phyloP scores from a whole-genome alignment of 352 stramenopile genomes.

The Phytophthora agathidicida region DNA sequence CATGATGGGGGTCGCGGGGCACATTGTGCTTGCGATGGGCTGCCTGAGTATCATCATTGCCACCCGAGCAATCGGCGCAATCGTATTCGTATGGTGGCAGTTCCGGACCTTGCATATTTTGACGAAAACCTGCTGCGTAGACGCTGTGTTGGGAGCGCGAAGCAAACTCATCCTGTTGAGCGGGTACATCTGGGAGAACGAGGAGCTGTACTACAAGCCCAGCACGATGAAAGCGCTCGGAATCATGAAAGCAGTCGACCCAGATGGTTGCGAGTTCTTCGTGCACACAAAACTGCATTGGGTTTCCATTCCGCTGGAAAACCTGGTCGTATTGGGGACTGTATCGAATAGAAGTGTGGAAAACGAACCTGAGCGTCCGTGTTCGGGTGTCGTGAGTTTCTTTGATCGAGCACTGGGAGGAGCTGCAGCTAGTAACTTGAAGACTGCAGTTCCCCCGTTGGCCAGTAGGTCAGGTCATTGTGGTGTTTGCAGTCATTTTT shows the following conservation, averaged over 20 bases:
- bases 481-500: not conserved
- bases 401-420: slow-evolving; percentile 22
- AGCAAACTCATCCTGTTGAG: slow-evolving; percentile 30
- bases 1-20: slow-evolving; percentile 19
- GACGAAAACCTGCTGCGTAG: slow-evolving; percentile 18
- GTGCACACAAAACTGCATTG: slow-evolving; percentile 24
- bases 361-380: slow-evolving; percentile 1
- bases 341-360: slow-evolving; percentile 6
- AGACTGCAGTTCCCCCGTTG: not conserved
- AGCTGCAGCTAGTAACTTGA: not conserved
- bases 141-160: slow-evolving; percentile 16
- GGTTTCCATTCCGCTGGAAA: slow-evolving; percentile 3
- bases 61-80: slow-evolving; percentile 6
- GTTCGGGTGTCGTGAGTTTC: slow-evolving; percentile 12
- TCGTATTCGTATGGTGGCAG: slow-evolving; percentile 6
- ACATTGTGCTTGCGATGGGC: slow-evolving; percentile 27
- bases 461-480: not conserved
- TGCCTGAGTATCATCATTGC: slow-evolving; percentile 16
- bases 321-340: slow-evolving; percentile 18
- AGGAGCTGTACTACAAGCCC: slow-evolving; percentile 23
- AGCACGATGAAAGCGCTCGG: slow-evolving; percentile 28
- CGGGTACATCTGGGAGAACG: slow-evolving; percentile 22
- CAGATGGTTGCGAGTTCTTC: slow-evolving; percentile 11
- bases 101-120: slow-evolving; percentile 20
- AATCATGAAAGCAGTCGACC: slow-evolving; percentile 17